Conservation (phyloP, 768 basidiomycete species). For the Auricularia heimuer region DNA sequence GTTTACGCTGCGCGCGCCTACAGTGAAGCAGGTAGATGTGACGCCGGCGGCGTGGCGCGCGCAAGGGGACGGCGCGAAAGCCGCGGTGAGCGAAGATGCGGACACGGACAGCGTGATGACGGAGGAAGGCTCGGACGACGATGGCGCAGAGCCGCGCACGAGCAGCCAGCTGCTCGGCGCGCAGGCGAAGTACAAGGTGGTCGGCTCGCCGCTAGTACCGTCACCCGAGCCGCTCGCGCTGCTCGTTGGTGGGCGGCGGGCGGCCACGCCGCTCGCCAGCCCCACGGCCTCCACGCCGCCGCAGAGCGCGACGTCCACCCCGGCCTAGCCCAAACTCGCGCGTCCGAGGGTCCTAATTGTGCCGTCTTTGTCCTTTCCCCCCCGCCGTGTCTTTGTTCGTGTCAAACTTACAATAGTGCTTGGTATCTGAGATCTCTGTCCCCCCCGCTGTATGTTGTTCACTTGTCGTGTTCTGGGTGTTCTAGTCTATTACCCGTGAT, state of each 20-base stretch:
- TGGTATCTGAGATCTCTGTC: no score
- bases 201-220: not conserved
- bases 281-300: not conserved
- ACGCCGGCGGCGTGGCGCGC: not conserved
- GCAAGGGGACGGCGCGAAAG: not conserved
- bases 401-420: no score
- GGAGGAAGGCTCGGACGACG: not conserved
- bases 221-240: not conserved
- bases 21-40: not conserved
- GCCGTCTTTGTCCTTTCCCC: not conserved
- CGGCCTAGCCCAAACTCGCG: not conserved
- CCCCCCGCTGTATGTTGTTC: no score
- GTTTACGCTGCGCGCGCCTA: not conserved
- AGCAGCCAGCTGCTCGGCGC: not conserved
- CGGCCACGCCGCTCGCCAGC: not conserved
- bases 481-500: no score
- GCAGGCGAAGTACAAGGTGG: not conserved
- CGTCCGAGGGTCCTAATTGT: not conserved
- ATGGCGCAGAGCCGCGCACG: not conserved
- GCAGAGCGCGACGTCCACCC: not conserved
- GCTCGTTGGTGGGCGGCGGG: not conserved
- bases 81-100: not conserved
- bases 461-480: no score
- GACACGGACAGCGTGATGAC: slow-evolving; percentile 2
- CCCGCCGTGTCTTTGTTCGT: no score